phyloP scores from a whole-genome alignment of 352 stramenopile species.

The Phytopythium aichiense region DNA sequence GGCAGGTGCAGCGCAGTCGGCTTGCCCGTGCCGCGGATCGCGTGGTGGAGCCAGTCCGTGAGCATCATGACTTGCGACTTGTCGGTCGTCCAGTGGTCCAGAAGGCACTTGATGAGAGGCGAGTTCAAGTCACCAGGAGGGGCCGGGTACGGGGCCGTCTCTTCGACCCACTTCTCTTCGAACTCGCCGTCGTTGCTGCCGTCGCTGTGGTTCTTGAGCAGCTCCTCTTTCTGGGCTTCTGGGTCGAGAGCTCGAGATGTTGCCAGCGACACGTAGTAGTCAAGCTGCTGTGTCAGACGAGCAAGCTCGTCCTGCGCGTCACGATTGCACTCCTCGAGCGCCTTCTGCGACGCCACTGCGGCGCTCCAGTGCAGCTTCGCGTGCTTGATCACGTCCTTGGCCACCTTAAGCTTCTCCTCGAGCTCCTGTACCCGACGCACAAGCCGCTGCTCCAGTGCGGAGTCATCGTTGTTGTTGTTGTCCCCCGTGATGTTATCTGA shows the following conservation, averaged over 20 bases:
- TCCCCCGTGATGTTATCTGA: constrained; percentile 4
- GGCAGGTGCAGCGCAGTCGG: constrained; percentile 35
- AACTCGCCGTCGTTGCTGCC: constrained; percentile 7
- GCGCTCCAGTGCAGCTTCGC: constrained; percentile 64
- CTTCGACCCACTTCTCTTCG: constrained; percentile 48
- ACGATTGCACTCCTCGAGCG: constrained; percentile 51
- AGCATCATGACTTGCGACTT: constrained; percentile 52
- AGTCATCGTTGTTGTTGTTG: constrained; percentile 11
- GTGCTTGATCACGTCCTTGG: constrained; percentile 52
- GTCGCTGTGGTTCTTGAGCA: constrained; percentile 11
- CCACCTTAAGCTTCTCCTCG: constrained; percentile 41
- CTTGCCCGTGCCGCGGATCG: constrained; percentile 44
- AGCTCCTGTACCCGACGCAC: constrained; percentile 33
- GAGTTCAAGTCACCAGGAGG: constrained; percentile 63
- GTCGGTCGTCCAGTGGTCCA: constrained; percentile 67
- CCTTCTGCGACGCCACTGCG: constrained; percentile 59
- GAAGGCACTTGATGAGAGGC: constrained; percentile 53
- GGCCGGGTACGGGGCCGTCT: constrained; percentile 46
- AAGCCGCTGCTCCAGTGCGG: constrained; percentile 24
- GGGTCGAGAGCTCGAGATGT: background rate
- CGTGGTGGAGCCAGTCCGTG: constrained; percentile 62
- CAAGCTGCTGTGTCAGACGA: constrained; percentile 39
- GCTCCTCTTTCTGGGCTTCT: background rate
- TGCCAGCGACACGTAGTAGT: constrained; percentile 33
- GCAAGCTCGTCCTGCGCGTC: constrained; percentile 46